Conservation (phyloP, 2,329 filamentous ascomycete species). For the Sarocladium strictum region DNA sequence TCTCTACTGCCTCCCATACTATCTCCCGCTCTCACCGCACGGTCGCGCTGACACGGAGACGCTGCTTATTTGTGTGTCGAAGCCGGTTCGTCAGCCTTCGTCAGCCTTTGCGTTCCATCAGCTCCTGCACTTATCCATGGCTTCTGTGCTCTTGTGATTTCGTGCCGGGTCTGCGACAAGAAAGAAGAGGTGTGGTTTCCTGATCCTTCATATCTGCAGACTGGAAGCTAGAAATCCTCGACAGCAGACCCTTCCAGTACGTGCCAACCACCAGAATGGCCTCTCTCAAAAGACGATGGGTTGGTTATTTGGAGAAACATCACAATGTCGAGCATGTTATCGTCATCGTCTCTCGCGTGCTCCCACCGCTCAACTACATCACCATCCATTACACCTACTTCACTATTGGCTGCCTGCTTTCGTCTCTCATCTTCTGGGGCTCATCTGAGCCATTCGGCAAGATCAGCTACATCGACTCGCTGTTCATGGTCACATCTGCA, state of each 20-base stretch:
- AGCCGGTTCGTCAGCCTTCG: too few relatives aligned
- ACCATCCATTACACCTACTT: constrained; percentile 65
- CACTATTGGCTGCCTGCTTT: constrained; percentile 46
- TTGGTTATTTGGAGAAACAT: constrained; percentile 8
- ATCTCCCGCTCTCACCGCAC: too few relatives aligned
- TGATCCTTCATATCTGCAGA: not conserved
- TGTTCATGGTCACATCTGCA: constrained; percentile 61
- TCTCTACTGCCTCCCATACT: too few relatives aligned
- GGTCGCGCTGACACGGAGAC: too few relatives aligned
- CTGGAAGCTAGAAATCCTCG: not conserved
- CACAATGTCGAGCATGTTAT: not conserved
- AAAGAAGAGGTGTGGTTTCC: not conserved
- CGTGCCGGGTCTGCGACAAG: not conserved
- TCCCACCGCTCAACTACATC: constrained; percentile 52
- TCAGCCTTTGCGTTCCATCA: not conserved
- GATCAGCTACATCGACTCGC: constrained; percentile 56
- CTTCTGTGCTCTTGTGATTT: not conserved
- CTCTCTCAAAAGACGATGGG: constrained; percentile 6
- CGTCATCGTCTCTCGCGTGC: not conserved
- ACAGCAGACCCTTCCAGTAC: not conserved
- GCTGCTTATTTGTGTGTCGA: too few relatives aligned
- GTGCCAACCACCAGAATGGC: not conserved
- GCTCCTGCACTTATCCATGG: not conserved
- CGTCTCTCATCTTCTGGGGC: constrained; percentile 56
- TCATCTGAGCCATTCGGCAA: constrained; percentile 43